Evolutionary conservation across 805 yeast genomes (phyloP), one percentile per base, ranked within the genome.

Genomic region (Ogataea pignaliae): DNA sequence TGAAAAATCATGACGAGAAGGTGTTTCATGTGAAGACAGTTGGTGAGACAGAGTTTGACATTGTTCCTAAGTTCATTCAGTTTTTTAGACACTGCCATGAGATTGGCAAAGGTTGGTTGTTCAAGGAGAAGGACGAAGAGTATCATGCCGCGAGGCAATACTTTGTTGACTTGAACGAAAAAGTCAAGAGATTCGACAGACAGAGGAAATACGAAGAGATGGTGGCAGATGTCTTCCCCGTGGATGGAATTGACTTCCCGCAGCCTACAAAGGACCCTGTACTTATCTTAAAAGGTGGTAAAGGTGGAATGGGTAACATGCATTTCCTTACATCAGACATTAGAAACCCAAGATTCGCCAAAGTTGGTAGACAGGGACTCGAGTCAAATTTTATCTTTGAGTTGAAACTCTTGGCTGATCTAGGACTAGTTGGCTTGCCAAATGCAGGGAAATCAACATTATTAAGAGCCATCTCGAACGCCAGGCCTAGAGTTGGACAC

Each of bases 401-500:
- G 65, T 69, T 93, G 51, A 89, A 88, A 60, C 71, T 89, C 33
- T 72, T 93, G 44, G 99, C 99, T 0, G 98, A 93, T 63, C 67
- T 91, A 45, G 99, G 98, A 0, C 69, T 93, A 6, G 96, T 93
- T 17, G 99, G 99, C 0, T 70, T 93, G 15, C 99, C 99, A 1
- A 93, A 93, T 64, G 97, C 98, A 3, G 99, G 99, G 1, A 93
- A 93, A 60, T 88, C 96, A 3, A 88, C 97, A 0, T 71, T 93
- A 29, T 66, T 93, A 37, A 70, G 95, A 43, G 89, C 95, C 10
- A 88, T 93, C 13, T 87, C 97, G 0, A 79, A 81, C 43, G 98
- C 99, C 0, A 73, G 83, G 44, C 97, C 99, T 1, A 71, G 87
- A 44, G 86, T 93, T 12, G 99, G 98, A 0, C 95, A 89, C 63